These are phyloP conservation scores for Yamadazyma aaseri DNA, from an alignment of 1,139 yeast species.

Conservation along the genomic window DNA sequence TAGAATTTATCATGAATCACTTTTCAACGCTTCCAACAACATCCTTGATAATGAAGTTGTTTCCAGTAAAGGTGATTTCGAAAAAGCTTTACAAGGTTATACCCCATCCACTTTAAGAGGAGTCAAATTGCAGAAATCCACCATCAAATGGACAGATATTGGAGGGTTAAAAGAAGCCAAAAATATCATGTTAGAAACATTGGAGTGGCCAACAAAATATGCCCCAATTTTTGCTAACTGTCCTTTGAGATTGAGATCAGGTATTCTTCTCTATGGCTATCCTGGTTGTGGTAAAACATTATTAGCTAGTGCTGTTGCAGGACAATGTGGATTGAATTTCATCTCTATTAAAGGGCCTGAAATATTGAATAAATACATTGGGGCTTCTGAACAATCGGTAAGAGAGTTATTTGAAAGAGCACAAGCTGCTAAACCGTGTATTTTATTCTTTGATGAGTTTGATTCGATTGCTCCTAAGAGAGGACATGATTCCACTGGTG, in stretches of 20 bases:
- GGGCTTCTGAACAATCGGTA: slow-evolving; percentile 95
- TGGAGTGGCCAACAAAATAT: slow-evolving; percentile 96
- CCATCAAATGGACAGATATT: slow-evolving; percentile 79
- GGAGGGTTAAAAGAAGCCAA: slow-evolving; percentile 87
- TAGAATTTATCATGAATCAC: slow-evolving; percentile 66
- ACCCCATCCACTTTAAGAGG: slow-evolving; percentile 85
- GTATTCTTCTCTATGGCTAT: slow-evolving; percentile 86
- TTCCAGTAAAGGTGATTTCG: slow-evolving; percentile 40
- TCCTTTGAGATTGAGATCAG: slow-evolving; percentile 85
- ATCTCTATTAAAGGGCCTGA: slow-evolving; percentile 97
- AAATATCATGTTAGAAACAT: slow-evolving; percentile 71
- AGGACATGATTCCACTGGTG: slow-evolving; percentile 98
- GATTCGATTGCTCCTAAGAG: slow-evolving; percentile 97
- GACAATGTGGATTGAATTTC: slow-evolving; percentile 91
- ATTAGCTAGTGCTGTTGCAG: slow-evolving; percentile 90
- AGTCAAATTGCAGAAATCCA: slow-evolving; percentile 77
- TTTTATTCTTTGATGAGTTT: slow-evolving; percentile 91
- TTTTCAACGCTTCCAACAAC: slow-evolving; percentile 29
- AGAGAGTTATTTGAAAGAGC: slow-evolving; percentile 93
- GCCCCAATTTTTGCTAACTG: slow-evolving; percentile 91
- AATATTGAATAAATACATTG: slow-evolving; percentile 90
- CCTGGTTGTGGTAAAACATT: slow-evolving; percentile 98
- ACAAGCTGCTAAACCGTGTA: slow-evolving; percentile 91
- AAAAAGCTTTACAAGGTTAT: slow-evolving; percentile 61
- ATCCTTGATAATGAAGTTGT: slow-evolving; percentile 14